Evolutionary conservation across 176 grass and related monocot species (phyloP).

Genomic region (Pontederia paniculata): DNA sequence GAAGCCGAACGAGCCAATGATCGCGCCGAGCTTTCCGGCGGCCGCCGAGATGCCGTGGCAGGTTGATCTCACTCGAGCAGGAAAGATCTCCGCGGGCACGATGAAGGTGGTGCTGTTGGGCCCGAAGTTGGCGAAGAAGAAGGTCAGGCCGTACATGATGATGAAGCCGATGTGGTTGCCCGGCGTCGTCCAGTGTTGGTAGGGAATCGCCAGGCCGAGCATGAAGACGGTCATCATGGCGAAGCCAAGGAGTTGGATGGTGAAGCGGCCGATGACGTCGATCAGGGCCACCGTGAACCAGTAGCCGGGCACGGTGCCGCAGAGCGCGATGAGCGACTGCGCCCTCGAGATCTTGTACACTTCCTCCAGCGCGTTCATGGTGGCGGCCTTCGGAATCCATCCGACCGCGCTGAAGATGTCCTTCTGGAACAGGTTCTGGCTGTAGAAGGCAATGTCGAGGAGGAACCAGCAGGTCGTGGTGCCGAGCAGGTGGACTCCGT

Average conservation of each 20-base stretch:
- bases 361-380: constrained; percentile 24
- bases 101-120: constrained; percentile 5
- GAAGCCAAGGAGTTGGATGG: constrained; percentile 23
- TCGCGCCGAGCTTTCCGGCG: background rate
- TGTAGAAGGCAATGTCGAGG: constrained; percentile 66
- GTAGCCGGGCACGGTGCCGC: constrained; percentile 27
- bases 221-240: constrained; percentile 18
- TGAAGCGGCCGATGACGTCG: constrained; percentile 21
- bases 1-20: constrained; percentile 2
- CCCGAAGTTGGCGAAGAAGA: constrained; percentile 11
- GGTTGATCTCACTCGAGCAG: background rate
- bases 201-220: constrained; percentile 7
- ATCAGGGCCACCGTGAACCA: constrained; percentile 28
- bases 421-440: constrained; percentile 60
- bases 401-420: constrained; percentile 40
- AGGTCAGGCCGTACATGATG: background rate
- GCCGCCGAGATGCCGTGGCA: constrained; percentile 8
- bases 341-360: constrained; percentile 21
- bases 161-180: constrained; percentile 5
- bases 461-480: constrained; percentile 48
- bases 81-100: constrained; percentile 13
- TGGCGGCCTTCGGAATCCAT: constrained; percentile 22
- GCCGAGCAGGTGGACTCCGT: constrained; percentile 39
- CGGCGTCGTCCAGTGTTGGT: background rate
- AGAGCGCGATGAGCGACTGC: constrained; percentile 26